These are phyloP conservation scores for Aspergillus alliaceus DNA, from an alignment of 2,329 filamentous ascomycete species.

Conservation along the genomic window DNA sequence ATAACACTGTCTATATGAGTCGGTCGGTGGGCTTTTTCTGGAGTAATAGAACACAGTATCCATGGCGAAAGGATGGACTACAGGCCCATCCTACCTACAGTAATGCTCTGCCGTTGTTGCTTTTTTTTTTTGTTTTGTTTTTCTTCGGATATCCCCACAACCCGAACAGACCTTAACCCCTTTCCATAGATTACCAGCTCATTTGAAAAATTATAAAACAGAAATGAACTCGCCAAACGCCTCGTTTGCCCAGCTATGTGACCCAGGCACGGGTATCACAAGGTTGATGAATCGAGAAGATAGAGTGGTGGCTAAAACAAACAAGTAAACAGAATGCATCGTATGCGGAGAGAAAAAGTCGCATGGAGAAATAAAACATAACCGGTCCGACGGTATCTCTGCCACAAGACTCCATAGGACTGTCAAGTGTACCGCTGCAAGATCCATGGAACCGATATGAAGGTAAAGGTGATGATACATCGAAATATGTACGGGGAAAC, in stretches of 20 bases:
- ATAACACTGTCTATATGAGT: slow-evolving; percentile 3
- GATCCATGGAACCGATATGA: slow-evolving; percentile 15
- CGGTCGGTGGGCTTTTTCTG: not conserved
- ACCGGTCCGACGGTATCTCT: slow-evolving; percentile 5
- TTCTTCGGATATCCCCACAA: not conserved
- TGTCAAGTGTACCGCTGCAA: slow-evolving; percentile 8
- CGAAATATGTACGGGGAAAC: slow-evolving; percentile 22
- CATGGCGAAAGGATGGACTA: not conserved
- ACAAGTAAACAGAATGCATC: slow-evolving; percentile 6
- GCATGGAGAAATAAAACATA: slow-evolving; percentile 7
- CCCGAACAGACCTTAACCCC: not conserved
- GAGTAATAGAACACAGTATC: not conserved
- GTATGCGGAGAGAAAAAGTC: slow-evolving; percentile 5
- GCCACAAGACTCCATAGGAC: slow-evolving; percentile 7
- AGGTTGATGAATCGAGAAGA: slow-evolving; percentile 14
- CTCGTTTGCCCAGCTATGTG: slow-evolving; percentile 23
- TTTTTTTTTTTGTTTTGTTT: not conserved
- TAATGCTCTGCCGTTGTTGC: not conserved
- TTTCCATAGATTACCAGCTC: not conserved
- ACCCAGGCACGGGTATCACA: slow-evolving; percentile 27
- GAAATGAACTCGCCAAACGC: slow-evolving; percentile 15
- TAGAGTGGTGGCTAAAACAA: slow-evolving; percentile 3
- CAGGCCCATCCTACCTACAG: not conserved
- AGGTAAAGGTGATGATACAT: slow-evolving; percentile 32
- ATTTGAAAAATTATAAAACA: slow-evolving; percentile 3